Evolutionary conservation across 306 rosid species (phyloP).

Genomic region (Vigna reflexopilosa): DNA sequence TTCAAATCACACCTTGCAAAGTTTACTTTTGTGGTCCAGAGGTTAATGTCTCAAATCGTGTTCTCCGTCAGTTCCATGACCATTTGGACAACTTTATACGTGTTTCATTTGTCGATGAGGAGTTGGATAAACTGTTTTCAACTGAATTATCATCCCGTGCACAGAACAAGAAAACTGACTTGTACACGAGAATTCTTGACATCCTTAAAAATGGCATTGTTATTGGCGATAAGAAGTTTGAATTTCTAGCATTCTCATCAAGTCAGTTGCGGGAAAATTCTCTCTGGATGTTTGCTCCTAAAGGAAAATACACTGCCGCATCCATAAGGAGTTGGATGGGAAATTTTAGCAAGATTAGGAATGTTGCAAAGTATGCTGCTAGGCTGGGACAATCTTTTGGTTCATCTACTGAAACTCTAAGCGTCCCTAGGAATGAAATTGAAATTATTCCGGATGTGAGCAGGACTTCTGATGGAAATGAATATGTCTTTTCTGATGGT

Average conservation of each 20-base stretch:
- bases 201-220: conserved; percentile 67
- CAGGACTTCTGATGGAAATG: not conserved
- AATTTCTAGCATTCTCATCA: conserved; percentile 88
- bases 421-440: conserved; percentile 55
- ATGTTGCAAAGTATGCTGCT: conserved; percentile 96
- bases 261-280: conserved; percentile 89
- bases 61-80: conserved; percentile 57
- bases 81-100: conserved; percentile 72
- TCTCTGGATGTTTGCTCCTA: conserved; percentile 88
- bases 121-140: conserved; percentile 65
- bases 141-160: conserved; percentile 71
- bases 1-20: conserved; percentile 77
- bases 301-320: conserved; percentile 52
- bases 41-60: conserved; percentile 86
- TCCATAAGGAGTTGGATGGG: conserved; percentile 78
- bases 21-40: conserved; percentile 81
- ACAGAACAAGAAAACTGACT: conserved; percentile 56
- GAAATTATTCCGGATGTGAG: conserved; percentile 66
- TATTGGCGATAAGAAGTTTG: conserved; percentile 77
- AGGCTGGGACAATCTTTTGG: conserved; percentile 91
- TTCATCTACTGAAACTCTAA: conserved; percentile 84
- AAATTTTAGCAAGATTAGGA: conserved; percentile 63
- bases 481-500: conserved; percentile 83
- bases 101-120: conserved; percentile 93
- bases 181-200: conserved; percentile 72